phyloP scores from a whole-genome alignment of 805 yeast genomes.

The Kodamaea laetipori region DNA sequence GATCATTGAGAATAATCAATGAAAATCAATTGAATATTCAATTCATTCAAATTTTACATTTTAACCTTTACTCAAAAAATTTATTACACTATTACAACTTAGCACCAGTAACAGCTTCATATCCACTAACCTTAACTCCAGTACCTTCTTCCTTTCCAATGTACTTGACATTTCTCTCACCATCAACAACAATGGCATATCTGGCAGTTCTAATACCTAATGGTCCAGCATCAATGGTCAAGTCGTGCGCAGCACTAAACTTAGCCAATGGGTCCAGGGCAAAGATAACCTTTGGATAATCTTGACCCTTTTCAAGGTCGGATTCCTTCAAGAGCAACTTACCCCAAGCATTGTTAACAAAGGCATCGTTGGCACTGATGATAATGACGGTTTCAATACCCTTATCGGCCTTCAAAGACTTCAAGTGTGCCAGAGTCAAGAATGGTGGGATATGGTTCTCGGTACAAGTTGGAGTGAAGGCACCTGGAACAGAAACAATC shows the following conservation, averaged over 20 bases:
- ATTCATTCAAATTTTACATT: no score
- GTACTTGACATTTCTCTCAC: slow-evolving; percentile 32
- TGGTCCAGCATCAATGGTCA: slow-evolving; percentile 38
- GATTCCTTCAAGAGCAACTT: slow-evolving; percentile 37
- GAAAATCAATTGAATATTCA: not conserved
- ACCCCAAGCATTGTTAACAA: slow-evolving; percentile 48
- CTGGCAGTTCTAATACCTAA: slow-evolving; percentile 42
- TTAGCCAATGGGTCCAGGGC: slow-evolving; percentile 43
- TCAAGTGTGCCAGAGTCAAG: slow-evolving; percentile 28
- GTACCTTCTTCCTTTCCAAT: slow-evolving; percentile 36
- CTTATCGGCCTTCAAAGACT: slow-evolving; percentile 27
- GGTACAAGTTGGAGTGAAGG: slow-evolving; percentile 48
- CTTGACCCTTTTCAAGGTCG: slow-evolving; percentile 14
- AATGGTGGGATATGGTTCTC: slow-evolving; percentile 46
- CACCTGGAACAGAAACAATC: slow-evolving; percentile 45
- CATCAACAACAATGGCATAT: slow-evolving; percentile 39
- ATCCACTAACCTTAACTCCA: slow-evolving; percentile 38
- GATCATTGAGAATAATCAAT: no score
- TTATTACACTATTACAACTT: slow-evolving; percentile 33
- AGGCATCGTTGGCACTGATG: slow-evolving; percentile 46
- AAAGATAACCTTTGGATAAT: slow-evolving; percentile 33
- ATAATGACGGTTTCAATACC: slow-evolving; percentile 35
- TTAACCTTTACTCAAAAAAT: no score
- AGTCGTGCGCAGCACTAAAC: slow-evolving; percentile 32
- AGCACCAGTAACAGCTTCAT: slow-evolving; percentile 39